Evolutionary conservation across 495 filamentous ascomycete genomes (phyloP).

Genomic region (Aspergillus ostianus): DNA sequence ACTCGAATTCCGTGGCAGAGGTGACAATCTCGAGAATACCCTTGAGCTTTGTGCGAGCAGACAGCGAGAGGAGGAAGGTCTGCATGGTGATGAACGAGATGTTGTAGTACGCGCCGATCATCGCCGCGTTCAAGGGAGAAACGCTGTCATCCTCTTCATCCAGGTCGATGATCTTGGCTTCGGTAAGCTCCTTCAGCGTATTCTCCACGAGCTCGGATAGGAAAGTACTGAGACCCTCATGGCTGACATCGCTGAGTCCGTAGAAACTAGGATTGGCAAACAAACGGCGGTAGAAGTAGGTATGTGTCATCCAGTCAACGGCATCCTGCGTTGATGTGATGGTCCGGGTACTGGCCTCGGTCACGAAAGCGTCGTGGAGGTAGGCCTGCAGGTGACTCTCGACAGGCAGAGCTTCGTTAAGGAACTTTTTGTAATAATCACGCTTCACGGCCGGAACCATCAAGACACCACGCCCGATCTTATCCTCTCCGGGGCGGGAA

Average conservation of each 20-base stretch:
- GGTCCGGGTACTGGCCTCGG: constrained; percentile 91
- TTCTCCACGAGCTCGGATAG: constrained; percentile 94
- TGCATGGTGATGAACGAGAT: constrained; percentile 99
- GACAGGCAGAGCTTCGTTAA: constrained; percentile 93
- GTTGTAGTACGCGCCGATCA: constrained; percentile 99
- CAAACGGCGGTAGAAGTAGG: constrained; percentile 97
- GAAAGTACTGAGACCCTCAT: constrained; percentile 91
- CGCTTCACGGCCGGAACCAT: constrained; percentile 94
- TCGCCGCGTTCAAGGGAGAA: constrained; percentile 86
- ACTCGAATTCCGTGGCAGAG: constrained; percentile 93
- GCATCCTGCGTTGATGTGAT: constrained; percentile 96
- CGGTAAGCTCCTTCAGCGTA: constrained; percentile 84
- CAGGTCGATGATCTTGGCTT: constrained; percentile 93
- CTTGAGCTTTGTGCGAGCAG: constrained; percentile 85
- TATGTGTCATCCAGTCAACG: constrained; percentile 97
- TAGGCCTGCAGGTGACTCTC: constrained; percentile 91
- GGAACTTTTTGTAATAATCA: constrained; percentile 98
- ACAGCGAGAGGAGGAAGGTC: constrained; percentile 96
- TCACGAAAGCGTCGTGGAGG: constrained; percentile 93
- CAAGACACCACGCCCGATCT: constrained; percentile 80
- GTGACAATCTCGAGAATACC: constrained; percentile 96
- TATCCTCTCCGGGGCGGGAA: constrained; percentile 73
- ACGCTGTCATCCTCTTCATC: constrained; percentile 96
- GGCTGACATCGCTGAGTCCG: constrained; percentile 80
- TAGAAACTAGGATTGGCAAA: constrained; percentile 97